Evolutionary conservation across 768 basidiomycete species (phyloP).

Genomic region (Calocera cornea): DNA sequence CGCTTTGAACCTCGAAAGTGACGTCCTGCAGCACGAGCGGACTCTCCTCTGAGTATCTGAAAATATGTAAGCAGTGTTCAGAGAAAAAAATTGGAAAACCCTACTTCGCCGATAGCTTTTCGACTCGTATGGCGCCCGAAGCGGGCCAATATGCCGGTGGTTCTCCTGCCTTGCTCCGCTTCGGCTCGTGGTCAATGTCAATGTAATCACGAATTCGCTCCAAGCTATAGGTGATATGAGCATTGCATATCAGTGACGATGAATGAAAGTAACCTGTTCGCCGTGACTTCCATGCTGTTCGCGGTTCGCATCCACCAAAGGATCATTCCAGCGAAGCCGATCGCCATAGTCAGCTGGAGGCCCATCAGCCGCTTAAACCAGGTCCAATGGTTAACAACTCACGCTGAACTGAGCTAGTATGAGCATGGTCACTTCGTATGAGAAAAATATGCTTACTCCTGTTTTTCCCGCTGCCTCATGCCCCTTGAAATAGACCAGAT

Average conservation of each 20-base stretch:
- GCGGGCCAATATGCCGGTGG: slow-evolving; percentile 56
- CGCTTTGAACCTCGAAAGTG: slow-evolving; percentile 41
- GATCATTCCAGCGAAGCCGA: slow-evolving; percentile 44
- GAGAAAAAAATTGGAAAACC: slow-evolving; percentile 22
- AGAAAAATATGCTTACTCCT: no score
- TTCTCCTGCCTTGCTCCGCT: slow-evolving; percentile 27
- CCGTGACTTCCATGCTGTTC: slow-evolving; percentile 38
- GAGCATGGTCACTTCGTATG: background rate
- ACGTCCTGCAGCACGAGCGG: slow-evolving; percentile 51
- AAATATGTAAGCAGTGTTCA: background rate
- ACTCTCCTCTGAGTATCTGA: slow-evolving; percentile 29
- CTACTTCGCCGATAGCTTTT: slow-evolving; percentile 40
- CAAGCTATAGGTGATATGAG: slow-evolving; percentile 22
- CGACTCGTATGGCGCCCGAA: slow-evolving; percentile 39
- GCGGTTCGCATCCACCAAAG: slow-evolving; percentile 32
- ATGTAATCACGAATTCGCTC: slow-evolving; percentile 44
- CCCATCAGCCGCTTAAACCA: background rate
- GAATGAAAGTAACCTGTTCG: slow-evolving; percentile 13
- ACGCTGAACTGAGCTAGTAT: background rate
- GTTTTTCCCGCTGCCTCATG: slow-evolving; percentile 18
- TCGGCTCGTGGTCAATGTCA: slow-evolving; percentile 42
- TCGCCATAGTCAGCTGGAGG: slow-evolving; percentile 16
- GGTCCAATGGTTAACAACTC: background rate
- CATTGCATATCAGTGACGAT: background rate
- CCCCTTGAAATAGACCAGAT: slow-evolving; percentile 35